These are phyloP conservation scores for Escallonia rubra DNA, from an alignment of 129 eudicot genomes.

Conservation along the genomic window DNA sequence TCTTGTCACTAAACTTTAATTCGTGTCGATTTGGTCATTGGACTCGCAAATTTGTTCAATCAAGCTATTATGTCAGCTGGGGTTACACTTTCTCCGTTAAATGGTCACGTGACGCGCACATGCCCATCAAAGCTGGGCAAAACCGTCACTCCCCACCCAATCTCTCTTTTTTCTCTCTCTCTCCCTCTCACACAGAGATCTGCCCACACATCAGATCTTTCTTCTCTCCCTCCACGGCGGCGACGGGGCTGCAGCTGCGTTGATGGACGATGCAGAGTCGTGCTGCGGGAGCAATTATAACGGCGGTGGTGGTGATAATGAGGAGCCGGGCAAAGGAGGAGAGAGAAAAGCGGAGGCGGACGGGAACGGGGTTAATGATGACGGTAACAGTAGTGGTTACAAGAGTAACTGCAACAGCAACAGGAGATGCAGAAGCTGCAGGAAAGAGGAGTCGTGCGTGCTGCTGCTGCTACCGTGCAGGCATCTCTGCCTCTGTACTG, in stretches of 20 bases:
- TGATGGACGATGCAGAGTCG: conserved; percentile 63
- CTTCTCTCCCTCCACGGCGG: background rate
- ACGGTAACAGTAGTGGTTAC: conserved; percentile 6
- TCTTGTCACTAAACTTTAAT: too few relatives aligned
- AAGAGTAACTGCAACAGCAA: background rate
- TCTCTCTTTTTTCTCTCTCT: too few relatives aligned
- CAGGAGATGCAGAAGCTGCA: conserved; percentile 65
- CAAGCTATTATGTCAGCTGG: too few relatives aligned
- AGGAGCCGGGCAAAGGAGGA: background rate
- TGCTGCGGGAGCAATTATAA: conserved; percentile 71
- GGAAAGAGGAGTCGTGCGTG: conserved; percentile 64
- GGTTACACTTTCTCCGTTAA: too few relatives aligned
- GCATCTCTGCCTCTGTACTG: conserved; percentile 81
- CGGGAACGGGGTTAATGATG: conserved; percentile 9
- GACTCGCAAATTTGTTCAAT: too few relatives aligned
- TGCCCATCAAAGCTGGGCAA: too few relatives aligned
- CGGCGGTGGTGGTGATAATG: conserved; percentile 13
- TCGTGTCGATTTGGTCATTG: too few relatives aligned
- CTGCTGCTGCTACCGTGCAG: conserved; percentile 70
- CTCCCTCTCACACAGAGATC: too few relatives aligned
- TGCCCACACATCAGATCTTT: too few relatives aligned
- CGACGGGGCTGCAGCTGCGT: conserved; percentile 26
- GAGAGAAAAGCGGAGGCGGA: background rate
- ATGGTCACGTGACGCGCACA: too few relatives aligned
- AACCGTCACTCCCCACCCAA: too few relatives aligned